These are phyloP conservation scores for Monosporozyma siamensis DNA, from an alignment of 805 yeast genomes.

Conservation along the genomic window DNA sequence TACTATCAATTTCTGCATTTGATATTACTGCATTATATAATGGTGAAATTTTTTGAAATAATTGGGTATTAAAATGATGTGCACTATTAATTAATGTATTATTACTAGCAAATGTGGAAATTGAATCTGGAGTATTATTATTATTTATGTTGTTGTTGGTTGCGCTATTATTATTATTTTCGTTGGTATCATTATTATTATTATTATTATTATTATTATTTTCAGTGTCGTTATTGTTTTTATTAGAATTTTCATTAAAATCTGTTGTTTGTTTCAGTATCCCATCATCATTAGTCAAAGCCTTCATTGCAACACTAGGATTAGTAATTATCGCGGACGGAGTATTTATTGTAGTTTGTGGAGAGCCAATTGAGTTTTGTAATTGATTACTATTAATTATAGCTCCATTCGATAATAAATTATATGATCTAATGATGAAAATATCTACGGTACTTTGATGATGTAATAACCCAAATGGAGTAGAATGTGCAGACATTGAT, in stretches of 20 bases:
- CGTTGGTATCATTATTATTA: neutral
- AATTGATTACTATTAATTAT: constrained; percentile 13
- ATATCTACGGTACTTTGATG: constrained; percentile 23
- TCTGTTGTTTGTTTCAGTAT: neutral
- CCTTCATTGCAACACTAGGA: constrained; percentile 5
- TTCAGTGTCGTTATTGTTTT: no score
- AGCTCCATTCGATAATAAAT: constrained; percentile 15
- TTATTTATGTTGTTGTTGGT: no score
- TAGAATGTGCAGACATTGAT: neutral
- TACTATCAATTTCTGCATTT: constrained; percentile 10
- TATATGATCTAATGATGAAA: constrained; percentile 21
- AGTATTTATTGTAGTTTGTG: constrained; percentile 19
- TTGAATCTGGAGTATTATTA: constrained; percentile 4
- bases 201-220: constrained; percentile 2
- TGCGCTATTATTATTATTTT: neutral
- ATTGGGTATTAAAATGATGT: constrained; percentile 12
- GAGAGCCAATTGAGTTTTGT: constrained; percentile 17
- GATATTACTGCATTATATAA: constrained; percentile 23
- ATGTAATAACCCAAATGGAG: constrained; percentile 10
- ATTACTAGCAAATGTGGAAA: constrained; percentile 3
- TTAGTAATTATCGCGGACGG: constrained; percentile 11
- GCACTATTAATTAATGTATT: neutral
- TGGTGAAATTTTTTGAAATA: constrained; percentile 22
- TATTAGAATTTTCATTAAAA: constrained; percentile 2
- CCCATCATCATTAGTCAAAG: constrained; percentile 1